Conservation (phyloP, 2,329 filamentous ascomycete genomes). For the Tympanopsis confertula region DNA sequence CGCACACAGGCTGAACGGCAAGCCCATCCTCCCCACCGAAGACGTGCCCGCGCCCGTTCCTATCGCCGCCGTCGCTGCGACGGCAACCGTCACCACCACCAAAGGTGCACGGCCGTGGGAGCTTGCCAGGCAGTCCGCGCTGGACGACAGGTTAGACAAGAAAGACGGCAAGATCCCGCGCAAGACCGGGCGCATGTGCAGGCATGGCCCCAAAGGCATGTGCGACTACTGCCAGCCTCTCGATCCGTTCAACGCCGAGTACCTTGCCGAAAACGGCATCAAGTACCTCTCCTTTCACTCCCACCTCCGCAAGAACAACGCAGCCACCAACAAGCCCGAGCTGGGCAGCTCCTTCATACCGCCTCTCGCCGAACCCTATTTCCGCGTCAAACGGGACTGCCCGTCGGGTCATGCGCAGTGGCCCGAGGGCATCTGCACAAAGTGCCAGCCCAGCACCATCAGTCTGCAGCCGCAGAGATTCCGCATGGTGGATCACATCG, state of each 20-base stretch:
- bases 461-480: conserved; percentile 87
- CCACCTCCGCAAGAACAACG: conserved; percentile 87
- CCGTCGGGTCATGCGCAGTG: conserved; percentile 86
- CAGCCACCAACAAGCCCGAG: conserved; percentile 91
- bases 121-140: conserved; percentile 72
- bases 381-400: conserved; percentile 76
- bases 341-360: conserved; percentile 91
- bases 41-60: conserved; percentile 51
- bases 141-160: conserved; percentile 80
- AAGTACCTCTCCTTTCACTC: conserved; percentile 97
- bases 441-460: conserved; percentile 95
- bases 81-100: conserved; percentile 48
- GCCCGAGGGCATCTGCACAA: conserved; percentile 94
- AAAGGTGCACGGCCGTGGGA: conserved; percentile 77
- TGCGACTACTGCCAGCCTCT: conserved; percentile 98
- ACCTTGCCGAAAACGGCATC: conserved; percentile 91
- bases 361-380: conserved; percentile 83
- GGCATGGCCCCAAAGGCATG: conserved; percentile 94
- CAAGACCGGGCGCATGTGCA: conserved; percentile 72
- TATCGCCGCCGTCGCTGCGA: conserved; percentile 32
- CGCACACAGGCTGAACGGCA: conserved; percentile 68
- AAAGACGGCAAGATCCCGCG: conserved; percentile 80
- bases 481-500: conserved; percentile 95
- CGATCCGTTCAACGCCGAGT: conserved; percentile 79
- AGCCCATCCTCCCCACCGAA: conserved; percentile 59